phyloP scores from a whole-genome alignment of 164 flowering plant genomes.

The Umbilicus rupestris region DNA sequence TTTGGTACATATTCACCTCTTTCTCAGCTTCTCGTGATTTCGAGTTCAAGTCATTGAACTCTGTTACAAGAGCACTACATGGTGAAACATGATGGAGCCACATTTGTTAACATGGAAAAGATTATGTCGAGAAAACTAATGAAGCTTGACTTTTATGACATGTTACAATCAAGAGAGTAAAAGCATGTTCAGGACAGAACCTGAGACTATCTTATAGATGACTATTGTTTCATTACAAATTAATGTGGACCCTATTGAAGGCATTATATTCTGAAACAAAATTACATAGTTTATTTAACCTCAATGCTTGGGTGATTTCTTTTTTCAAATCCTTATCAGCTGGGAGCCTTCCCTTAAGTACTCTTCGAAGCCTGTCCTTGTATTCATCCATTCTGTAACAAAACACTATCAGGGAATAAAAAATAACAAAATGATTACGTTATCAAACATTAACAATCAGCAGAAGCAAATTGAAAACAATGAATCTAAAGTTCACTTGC shows the following conservation, averaged over 20 bases:
- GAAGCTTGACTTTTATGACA: neutral
- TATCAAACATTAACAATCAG: neutral
- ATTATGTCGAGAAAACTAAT: neutral
- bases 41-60: slow-evolving; percentile 64
- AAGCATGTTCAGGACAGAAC: neutral
- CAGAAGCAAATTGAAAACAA: neutral
- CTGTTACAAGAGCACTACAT: slow-evolving; percentile 44
- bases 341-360: slow-evolving; percentile 89
- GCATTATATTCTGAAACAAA: neutral
- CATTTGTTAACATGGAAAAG: neutral
- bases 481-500: slow-evolving; percentile 28
- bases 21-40: slow-evolving; percentile 82
- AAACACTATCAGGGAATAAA: neutral
- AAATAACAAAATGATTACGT: neutral
- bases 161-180: neutral
- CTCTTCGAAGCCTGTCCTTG: slow-evolving; percentile 63
- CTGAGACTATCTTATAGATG: neutral
- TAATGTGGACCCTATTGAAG: neutral
- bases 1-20: slow-evolving; percentile 66
- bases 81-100: neutral
- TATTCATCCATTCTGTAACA: slow-evolving; percentile 65
- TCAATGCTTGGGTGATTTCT: slow-evolving; percentile 50
- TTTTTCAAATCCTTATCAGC: slow-evolving; percentile 75
- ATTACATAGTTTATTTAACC: slow-evolving; percentile 8
- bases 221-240: neutral